Conservation (phyloP, 306 rosid species). For the Quercus rubra region DNA sequence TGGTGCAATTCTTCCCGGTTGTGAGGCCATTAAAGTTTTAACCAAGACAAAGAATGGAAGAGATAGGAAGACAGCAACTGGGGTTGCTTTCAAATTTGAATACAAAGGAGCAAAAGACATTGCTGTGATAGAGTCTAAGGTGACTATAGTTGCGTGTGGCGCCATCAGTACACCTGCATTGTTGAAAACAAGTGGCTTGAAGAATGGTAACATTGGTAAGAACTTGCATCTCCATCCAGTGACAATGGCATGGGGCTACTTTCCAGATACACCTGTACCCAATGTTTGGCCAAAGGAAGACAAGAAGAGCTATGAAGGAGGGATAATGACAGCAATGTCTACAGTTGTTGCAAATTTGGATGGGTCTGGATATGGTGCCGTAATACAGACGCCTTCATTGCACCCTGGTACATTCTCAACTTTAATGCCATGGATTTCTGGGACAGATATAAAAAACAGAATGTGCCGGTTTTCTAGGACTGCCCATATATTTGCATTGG, state of each 20-base stretch:
- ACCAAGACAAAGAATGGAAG: conserved; percentile 44
- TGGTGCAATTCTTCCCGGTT: conserved; percentile 68
- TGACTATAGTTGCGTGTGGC: conserved; percentile 78
- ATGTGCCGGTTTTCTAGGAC: conserved; percentile 70
- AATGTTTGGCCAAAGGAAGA: conserved; percentile 50
- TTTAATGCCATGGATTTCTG: conserved; percentile 81
- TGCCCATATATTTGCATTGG: conserved; percentile 76
- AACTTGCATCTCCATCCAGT: conserved; percentile 85
- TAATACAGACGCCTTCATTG: conserved; percentile 83
- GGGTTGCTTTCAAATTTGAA: conserved; percentile 50
- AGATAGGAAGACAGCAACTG: conserved; percentile 38
- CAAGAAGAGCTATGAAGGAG: conserved; percentile 85
- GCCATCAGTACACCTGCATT: conserved; percentile 67
- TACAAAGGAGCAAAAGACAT: conserved; percentile 43
- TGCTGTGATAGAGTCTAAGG: conserved; percentile 71
- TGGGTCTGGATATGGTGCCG: conserved; percentile 61
- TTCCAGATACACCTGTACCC: conserved; percentile 44
- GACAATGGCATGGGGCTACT: conserved; percentile 85
- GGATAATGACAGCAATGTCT: conserved; percentile 91
- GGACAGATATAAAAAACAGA: conserved; percentile 49
- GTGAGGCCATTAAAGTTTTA: conserved; percentile 51
- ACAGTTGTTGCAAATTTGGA: conserved; percentile 51
- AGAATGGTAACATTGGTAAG: conserved; percentile 62
- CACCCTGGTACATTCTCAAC: conserved; percentile 84
- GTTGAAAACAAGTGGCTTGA: conserved; percentile 62